Evolutionary conservation across 2,329 filamentous ascomycete species (phyloP), one percentile per base, ranked within the genome.

Genomic region (Ophiostoma himal-ulmi): DNA sequence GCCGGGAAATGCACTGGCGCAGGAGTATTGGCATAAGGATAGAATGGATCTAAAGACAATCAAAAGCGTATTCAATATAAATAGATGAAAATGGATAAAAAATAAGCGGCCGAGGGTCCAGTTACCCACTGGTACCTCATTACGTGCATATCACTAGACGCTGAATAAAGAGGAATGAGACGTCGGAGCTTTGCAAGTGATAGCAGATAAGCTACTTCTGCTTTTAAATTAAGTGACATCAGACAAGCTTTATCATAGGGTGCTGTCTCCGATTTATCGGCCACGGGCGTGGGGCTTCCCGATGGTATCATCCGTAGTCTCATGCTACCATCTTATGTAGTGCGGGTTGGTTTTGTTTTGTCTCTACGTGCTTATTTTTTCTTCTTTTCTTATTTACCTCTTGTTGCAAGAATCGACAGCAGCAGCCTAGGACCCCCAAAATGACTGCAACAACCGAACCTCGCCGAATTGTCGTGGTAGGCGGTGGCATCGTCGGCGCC

Each of bases 401-500:
- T 60, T 30, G 10, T 17, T 26, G 17, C 34, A 20, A 34, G 6
- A 62, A 30, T 34, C 14, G 10, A 54, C n/a, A 54, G 10, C 20
- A 54, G 3, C 13, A 62, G 37, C 3, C 37, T 10, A 39, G 37
- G 11, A 39, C 17, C 8, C 17, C 10, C 6, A 36, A n/a, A 37
- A 65, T 37, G 39, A 48, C 37, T 13, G 37, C 36, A 2, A 60
- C 36, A 17, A 13, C 65, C 7, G n/a, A 13, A 34, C 39, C 37
- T 34, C 65, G 39, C n/a, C n/a, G 22, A 39, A 39, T 74, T 11
- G 13, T 74, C 22, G 73, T 74, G 20, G 69, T 74, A 60, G 73
- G 73, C 30, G 73, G 67, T 34, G 73, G 73, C 60, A 74, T 78
- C 60, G 70, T 78, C 71, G 77, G 77, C 57, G 74, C 76, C 22